Base-by-base conservation (phyloP, 495 filamentous ascomycete genomes). In the Penicillium desertorum region DNA sequence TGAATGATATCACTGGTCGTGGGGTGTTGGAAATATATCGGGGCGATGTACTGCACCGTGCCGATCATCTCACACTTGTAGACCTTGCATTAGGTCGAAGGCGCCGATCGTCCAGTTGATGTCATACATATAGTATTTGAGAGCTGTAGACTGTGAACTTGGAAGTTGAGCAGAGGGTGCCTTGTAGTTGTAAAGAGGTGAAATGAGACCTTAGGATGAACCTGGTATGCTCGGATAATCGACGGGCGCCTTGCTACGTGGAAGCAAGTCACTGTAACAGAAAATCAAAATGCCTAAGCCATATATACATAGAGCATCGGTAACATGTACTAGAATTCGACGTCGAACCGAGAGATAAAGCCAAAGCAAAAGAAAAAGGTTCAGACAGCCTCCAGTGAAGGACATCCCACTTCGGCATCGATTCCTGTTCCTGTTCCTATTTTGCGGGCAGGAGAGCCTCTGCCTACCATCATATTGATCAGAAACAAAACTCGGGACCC, bases 301-400 rank as follows among this genome's bases (percentile, higher is more conserved):
- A n/a, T 59, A 54, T 46, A 23, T 47, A 49, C 22, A 32, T 23
- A 41, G 36, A 17, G 56, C 39, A 45, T 50, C 12, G 16, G 20
- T 22, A 41, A 25, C 37, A 59, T 58, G 41, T 54, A 45, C 57
- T 45, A 22, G 19, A 47, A 41, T 16, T 11, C 36, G 23, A 43
- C n/a, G n/a, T 30, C 1, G 34, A 42, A 53, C 20, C 12, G 37
- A 42, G 50, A 19, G n/a, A 11, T 29, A 32, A 54, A 42, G 20
- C 8, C 12, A 32, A 56, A 47, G 23, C 7, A 23, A 19, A 57
- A 36, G 2, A 16, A 27, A 22, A 43, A 53, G 43, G 39, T 23
- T 23, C 22, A 23, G 22, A 23, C 22, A 23, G 3, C 22, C 22
- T 23, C 22, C 22, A 23, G 12, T 54, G 29, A 12, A 6, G 23